Percentiles rank a stretch among this genome's conserved stretches.
Evolutionary conservation across 2,329 filamentous ascomycete genomes (phyloP).

Genomic region (Arthroderma sp.): DNA sequence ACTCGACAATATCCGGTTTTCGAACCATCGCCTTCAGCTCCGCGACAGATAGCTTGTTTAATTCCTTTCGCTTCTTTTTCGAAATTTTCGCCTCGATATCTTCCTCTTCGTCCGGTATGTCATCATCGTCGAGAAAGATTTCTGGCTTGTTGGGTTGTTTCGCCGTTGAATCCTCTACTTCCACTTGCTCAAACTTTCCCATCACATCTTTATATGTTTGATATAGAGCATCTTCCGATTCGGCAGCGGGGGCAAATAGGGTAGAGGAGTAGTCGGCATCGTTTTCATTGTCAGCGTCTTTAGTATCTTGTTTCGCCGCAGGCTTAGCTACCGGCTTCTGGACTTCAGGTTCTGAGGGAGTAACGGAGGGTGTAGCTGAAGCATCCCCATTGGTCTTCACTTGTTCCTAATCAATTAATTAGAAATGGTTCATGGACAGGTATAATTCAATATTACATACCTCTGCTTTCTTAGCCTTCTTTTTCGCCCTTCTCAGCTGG

Average conservation of each 20-base stretch:
- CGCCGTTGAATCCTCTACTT: slow-evolving; percentile 49
- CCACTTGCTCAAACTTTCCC: slow-evolving; percentile 57
- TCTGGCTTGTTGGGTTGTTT: slow-evolving; percentile 69
- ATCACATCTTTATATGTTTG: slow-evolving; percentile 75
- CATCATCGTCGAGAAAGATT: slow-evolving; percentile 69
- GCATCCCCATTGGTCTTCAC: slow-evolving; percentile 2
- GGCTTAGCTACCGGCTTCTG: slow-evolving; percentile 1
- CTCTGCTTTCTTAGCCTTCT: slow-evolving; percentile 76
- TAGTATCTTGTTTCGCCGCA: slow-evolving; percentile 1
- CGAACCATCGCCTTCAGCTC: slow-evolving; percentile 85
- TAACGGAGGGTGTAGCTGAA: slow-evolving; percentile 1
- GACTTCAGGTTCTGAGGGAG: slow-evolving; percentile 1
- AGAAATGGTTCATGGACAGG: neutral
- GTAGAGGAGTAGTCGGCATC: slow-evolving; percentile 16
- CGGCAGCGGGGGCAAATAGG: slow-evolving; percentile 28
- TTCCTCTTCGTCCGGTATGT: slow-evolving; percentile 66
- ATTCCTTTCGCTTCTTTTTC: slow-evolving; percentile 86
- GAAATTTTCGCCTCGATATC: slow-evolving; percentile 60
- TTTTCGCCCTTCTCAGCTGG: slow-evolving; percentile 81
- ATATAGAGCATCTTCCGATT: slow-evolving; percentile 59
- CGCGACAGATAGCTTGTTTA: slow-evolving; percentile 85
- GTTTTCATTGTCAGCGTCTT: slow-evolving; percentile 2
- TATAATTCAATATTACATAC: slow-evolving; percentile 22
- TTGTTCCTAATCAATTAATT: slow-evolving; percentile 5
- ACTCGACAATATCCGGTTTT: slow-evolving; percentile 90